Evolutionary conservation across 768 basidiomycete genomes (phyloP), one percentile per base, ranked within the genome.

Genomic region (Suillus ampliporus): DNA sequence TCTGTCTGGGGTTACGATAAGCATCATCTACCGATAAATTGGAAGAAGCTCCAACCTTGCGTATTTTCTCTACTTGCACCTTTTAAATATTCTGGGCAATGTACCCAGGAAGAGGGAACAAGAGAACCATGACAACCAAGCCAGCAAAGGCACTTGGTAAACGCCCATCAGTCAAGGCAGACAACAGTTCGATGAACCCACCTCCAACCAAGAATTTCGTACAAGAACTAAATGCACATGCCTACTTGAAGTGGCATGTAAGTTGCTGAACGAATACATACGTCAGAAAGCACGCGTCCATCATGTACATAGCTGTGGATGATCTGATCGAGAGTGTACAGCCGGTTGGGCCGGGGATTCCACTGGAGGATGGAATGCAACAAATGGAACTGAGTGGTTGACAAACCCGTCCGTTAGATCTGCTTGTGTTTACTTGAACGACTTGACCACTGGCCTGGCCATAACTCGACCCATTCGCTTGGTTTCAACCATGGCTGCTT

Each of bases 401-500:
- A 37, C 15, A 10, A 7, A 15, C 13, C n/a, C 17, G 17, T 26
- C 15, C 19, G 23, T 37, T 21, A 23, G 58, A 28, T 37, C 23
- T 54, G 5, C 23, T 11, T 21, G 21, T 6, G 23, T 54, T 15
- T 5, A 17, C 35, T 38, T 23, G n/a, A 11, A 10, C n/a, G 34
- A 1, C 11, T 8, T 37, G 21, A 23, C 21, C 21, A 10, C 15
- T 15, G 37, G 37, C 23, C 28, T 3, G 50, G 31, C 69, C 74
- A 10, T 68, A 28, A 64, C 72, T 66, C 84, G 78, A 19, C 86
- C 86, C 87, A 89, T 88, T 0, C 87, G 80, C 67, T 89, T 89
- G 19, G 72, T 72, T 35, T 81, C 82, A 53, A 61, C 60, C 26
- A 40, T 31, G 56, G 15, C 26, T 26, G 53, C 23, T 38, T 10